Evolutionary conservation across 441 rosid genomes (phyloP).

Genomic region (Bocquillonia castaneifolia): DNA sequence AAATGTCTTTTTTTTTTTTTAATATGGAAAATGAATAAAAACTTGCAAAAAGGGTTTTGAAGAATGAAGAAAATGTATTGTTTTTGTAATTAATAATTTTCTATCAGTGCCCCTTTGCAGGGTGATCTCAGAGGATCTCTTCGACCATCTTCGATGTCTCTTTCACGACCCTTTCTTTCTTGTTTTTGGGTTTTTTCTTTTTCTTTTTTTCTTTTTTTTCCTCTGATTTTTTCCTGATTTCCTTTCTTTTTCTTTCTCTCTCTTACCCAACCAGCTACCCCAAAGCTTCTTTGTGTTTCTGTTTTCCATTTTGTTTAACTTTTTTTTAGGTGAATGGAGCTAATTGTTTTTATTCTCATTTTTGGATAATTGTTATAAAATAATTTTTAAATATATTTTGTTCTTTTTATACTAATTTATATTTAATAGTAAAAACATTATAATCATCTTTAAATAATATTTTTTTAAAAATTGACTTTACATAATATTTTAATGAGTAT

Average conservation of each 20-base stretch:
- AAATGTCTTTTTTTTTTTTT: not conserved
- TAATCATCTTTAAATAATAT: too few species aligned
- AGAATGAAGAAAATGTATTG: not conserved
- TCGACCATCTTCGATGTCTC: conserved; percentile 37
- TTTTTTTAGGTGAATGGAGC: not conserved
- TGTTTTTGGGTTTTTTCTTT: conserved; percentile 18
- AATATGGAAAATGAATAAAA: too few species aligned
- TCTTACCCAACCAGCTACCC: conserved; percentile 36
- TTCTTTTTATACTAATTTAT: too few species aligned
- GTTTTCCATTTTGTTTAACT: conserved; percentile 12
- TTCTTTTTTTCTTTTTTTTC: conserved; percentile 9
- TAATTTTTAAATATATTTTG: too few species aligned
- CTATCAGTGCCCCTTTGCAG: conserved; percentile 53
- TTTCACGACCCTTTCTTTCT: conserved; percentile 21
- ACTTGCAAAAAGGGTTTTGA: not conserved
- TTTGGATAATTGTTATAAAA: too few species aligned
- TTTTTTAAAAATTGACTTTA: too few species aligned
- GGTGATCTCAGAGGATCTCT: conserved; percentile 62
- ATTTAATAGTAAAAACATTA: too few species aligned
- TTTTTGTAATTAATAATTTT: too few species aligned
- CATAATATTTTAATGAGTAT: too few species aligned
- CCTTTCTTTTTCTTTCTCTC: conserved; percentile 6
- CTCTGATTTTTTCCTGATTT: conserved; percentile 18
- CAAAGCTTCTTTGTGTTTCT: conserved; percentile 21
- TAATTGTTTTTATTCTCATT: not conserved